A percentile compares a stretch with the other conserved stretches of the same genome.
These are phyloP conservation scores for Coelastrella sp. DNA, from an alignment of 139 green algal genomes.

Conservation along the genomic window DNA sequence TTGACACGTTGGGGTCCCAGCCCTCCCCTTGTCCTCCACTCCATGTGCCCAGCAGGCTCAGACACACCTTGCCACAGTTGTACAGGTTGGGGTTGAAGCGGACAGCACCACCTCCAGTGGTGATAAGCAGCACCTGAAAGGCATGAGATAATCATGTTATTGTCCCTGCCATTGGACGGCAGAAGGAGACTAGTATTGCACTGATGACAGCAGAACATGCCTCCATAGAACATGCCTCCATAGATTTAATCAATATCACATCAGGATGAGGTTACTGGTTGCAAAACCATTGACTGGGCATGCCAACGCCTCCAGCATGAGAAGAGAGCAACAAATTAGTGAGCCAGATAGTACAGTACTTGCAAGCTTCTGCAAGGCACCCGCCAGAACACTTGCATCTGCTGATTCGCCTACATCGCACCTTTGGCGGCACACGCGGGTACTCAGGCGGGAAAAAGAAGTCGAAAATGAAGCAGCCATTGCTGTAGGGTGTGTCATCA, in stretches of 20 bases:
- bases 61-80: constrained; percentile 81
- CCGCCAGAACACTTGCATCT: background rate
- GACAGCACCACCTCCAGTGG: constrained; percentile 71
- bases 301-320: background rate
- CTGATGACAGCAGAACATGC: too few species aligned
- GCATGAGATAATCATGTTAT: background rate
- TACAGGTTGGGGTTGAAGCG: constrained; percentile 86
- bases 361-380: background rate
- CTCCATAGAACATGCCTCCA: too few species aligned
- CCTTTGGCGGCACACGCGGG: constrained; percentile 54
- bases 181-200: too few species aligned
- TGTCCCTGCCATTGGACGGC: too few species aligned
- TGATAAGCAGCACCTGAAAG: constrained; percentile 68
- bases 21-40: constrained; percentile 69
- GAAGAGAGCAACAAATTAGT: background rate
- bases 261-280: too few species aligned
- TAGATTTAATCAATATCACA: background rate
- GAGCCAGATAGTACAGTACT: background rate
- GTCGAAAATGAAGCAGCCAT: constrained; percentile 91
- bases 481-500: constrained; percentile 85
- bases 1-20: constrained; percentile 79
- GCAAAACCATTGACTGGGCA: too few species aligned
- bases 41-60: constrained; percentile 92
- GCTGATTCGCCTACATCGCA: background rate
- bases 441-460: constrained; percentile 84